These are phyloP conservation scores for Euphorbia neoarborescens DNA, from an alignment of 441 rosid genomes.

Conservation along the genomic window DNA sequence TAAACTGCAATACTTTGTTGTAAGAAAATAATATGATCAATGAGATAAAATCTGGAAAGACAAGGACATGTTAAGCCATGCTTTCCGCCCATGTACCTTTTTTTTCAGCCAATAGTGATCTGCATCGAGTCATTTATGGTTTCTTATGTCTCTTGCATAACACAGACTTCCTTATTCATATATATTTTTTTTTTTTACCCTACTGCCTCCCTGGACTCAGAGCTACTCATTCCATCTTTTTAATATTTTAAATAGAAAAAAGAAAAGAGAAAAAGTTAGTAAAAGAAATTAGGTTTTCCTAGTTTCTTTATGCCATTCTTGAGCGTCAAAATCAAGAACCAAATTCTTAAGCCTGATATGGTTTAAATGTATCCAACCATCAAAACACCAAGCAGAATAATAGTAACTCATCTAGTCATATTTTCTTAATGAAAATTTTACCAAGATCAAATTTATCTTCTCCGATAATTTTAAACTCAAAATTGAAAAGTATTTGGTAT, in stretches of 20 bases:
- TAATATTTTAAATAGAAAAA: not conserved
- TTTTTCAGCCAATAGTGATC: slow-evolving; percentile 18
- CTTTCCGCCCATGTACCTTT: slow-evolving; percentile 46
- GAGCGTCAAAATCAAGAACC: not conserved
- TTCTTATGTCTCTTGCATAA: slow-evolving; percentile 42
- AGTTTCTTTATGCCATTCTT: not conserved
- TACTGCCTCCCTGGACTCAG: slow-evolving; percentile 41
- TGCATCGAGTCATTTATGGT: slow-evolving; percentile 28
- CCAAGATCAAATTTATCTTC: too few species aligned
- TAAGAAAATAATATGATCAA: not conserved
- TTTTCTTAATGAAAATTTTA: too few species aligned
- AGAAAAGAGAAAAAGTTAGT: too few species aligned
- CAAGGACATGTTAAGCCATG: slow-evolving; percentile 37
- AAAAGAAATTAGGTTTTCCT: not conserved
- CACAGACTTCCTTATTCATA: slow-evolving; percentile 38
- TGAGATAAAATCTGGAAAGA: slow-evolving; percentile 19
- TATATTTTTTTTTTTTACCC: slow-evolving; percentile 32
- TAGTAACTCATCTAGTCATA: too few species aligned
- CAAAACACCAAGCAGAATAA: not conserved
- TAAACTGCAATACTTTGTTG: too few species aligned
- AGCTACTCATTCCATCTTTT: slow-evolving; percentile 22
- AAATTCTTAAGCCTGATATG: not conserved
- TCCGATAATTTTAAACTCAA: too few species aligned
- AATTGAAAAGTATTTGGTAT: too few species aligned
- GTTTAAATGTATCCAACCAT: not conserved